These are phyloP conservation scores for Xanthoconium purpureum DNA, from an alignment of 768 basidiomycete species.

Conservation along the genomic window DNA sequence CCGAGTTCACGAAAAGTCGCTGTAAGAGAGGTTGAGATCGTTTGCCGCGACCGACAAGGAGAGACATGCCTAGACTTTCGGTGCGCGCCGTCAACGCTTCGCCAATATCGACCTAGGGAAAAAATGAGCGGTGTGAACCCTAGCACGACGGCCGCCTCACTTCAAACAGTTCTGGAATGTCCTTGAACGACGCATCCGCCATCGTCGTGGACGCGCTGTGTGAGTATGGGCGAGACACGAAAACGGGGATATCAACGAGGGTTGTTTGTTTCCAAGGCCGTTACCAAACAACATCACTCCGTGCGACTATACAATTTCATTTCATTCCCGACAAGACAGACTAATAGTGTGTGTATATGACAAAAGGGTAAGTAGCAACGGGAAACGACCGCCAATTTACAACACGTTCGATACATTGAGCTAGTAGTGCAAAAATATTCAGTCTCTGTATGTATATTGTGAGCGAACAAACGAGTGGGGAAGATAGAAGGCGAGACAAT, in stretches of 20 bases:
- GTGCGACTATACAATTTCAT: slow-evolving; percentile 10
- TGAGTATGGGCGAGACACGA: too few relatives aligned
- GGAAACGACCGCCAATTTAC: background rate
- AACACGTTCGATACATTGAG: background rate
- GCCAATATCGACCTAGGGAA: slow-evolving; percentile 74
- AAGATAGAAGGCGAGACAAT: background rate
- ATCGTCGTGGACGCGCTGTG: slow-evolving; percentile 29
- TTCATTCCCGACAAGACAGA: slow-evolving; percentile 14
- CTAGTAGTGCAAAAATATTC: slow-evolving; percentile 12
- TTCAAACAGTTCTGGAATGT: slow-evolving; percentile 96
- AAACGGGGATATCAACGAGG: background rate
- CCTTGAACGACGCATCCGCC: slow-evolving; percentile 80
- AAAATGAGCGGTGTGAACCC: slow-evolving; percentile 1
- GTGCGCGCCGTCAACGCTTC: slow-evolving; percentile 88
- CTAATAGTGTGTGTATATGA: slow-evolving; percentile 10
- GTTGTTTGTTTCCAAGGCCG: slow-evolving; percentile 21
- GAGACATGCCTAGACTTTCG: slow-evolving; percentile 77
- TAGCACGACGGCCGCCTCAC: slow-evolving; percentile 39
- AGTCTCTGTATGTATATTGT: slow-evolving; percentile 5
- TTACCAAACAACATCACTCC: slow-evolving; percentile 27
- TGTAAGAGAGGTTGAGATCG: slow-evolving; percentile 28
- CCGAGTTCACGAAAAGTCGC: slow-evolving; percentile 96
- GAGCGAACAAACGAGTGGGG: slow-evolving; percentile 18
- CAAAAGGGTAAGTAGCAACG: slow-evolving; percentile 12
- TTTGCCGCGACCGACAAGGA: background rate